Evolutionary conservation across 1,139 yeast genomes (phyloP).

Genomic region (Candida pseudocylindracea): DNA sequence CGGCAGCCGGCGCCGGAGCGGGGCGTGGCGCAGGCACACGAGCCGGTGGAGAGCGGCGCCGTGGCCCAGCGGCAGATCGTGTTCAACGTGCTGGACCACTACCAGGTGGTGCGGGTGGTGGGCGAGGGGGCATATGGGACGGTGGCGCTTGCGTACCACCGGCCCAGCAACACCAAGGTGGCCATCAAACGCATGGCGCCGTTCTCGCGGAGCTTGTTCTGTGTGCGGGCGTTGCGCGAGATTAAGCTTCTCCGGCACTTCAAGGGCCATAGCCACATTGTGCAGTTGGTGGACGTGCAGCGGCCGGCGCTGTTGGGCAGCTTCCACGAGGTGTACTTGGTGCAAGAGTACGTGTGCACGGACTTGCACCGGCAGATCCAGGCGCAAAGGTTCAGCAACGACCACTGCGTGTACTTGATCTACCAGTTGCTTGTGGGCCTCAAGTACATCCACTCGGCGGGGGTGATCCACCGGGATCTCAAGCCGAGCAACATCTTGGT

Average conservation of each 20-base stretch:
- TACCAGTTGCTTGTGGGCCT: slow-evolving; percentile 87
- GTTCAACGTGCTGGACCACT: too few relatives aligned
- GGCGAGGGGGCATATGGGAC: too few relatives aligned
- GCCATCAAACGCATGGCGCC: slow-evolving; percentile 86
- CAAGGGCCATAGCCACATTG: slow-evolving; percentile 58
- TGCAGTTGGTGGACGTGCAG: too few relatives aligned
- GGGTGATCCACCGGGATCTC: slow-evolving; percentile 81
- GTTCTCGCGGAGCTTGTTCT: slow-evolving; percentile 67
- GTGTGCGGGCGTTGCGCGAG: slow-evolving; percentile 81
- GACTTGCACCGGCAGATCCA: slow-evolving; percentile 94
- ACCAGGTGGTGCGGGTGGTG: too few relatives aligned
- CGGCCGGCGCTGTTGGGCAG: too few relatives aligned
- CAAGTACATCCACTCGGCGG: slow-evolving; percentile 88
- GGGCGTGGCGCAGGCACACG: too few relatives aligned
- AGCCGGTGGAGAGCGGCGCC: too few relatives aligned
- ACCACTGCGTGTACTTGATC: slow-evolving; percentile 81
- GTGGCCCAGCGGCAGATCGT: too few relatives aligned
- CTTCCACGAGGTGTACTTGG: slow-evolving; percentile 78
- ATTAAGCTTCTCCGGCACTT: slow-evolving; percentile 73
- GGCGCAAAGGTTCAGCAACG: slow-evolving; percentile 85
- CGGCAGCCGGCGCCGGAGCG: too few relatives aligned
- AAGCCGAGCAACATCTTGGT: slow-evolving; percentile 88
- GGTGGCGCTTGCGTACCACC: slow-evolving; percentile 15
- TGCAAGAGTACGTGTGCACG: slow-evolving; percentile 94
- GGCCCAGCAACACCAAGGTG: slow-evolving; percentile 22